Base-by-base conservation (phyloP, 805 yeast genomes). In the Teunomyces funiuensis region DNA sequence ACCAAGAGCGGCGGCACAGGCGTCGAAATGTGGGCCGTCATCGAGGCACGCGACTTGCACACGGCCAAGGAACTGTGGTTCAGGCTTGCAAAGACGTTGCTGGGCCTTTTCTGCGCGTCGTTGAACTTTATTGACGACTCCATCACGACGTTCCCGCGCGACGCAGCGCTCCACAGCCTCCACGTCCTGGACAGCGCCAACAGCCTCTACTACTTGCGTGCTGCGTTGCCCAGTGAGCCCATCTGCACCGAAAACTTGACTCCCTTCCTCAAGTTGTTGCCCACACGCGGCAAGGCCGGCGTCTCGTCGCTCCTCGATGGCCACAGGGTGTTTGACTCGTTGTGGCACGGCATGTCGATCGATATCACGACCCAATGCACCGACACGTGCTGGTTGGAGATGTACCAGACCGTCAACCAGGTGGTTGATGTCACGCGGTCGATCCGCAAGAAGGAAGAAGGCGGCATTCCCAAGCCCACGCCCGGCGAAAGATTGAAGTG, bases 231-330 rank as follows among this genome's bases (percentile, higher is more conserved):
- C 1, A 79, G 91, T 46, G 99, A 93, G 58, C 96, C 97, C 0
- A 82, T 93, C 13, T 93, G 99, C 63, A 93, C 99, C 0, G 99
- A 93, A 61, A 93, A 93, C 64, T 73, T 93, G 57, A 91, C 99
- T 0, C 98, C 99, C 0, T 88, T 91, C 52, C 62, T 93, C 47
- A 90, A 89, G 58, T 69, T 93, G 46, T 72, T 93, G 20, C 98
- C 99, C 3, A 86, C 97, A 8, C 83, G 88, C 57, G 97, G 97
- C 2, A 85, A 83, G 58, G 82, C 95, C 0, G 99, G 99, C 2
- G 69, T 93, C 28, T 78, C 96, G 0, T 77, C 95, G 0, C 69
- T 91, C 30, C 69, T 93, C 17, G 95, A 89, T 53, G 98, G 99
- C 14, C 96, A 88, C 59, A 83, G 83, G 55, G 77, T 88, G 6